A percentile compares a stretch with the other conserved stretches of the same genome.
These are phyloP conservation scores for Laguncularia racemosa DNA, from an alignment of 345 rosid genomes.

Conservation along the genomic window DNA sequence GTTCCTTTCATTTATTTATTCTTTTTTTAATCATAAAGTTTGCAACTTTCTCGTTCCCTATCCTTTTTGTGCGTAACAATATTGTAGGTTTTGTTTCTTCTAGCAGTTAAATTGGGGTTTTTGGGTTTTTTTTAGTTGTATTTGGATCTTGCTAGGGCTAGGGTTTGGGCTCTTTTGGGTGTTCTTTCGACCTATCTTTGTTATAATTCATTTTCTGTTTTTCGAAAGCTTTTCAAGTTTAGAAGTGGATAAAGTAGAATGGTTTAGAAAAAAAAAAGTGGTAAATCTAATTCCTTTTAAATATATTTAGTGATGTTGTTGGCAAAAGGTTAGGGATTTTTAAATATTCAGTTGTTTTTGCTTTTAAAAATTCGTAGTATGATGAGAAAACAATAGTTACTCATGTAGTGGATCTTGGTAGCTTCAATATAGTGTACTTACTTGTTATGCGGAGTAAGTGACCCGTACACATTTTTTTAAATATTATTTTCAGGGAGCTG, in stretches of 20 bases:
- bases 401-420: background rate
- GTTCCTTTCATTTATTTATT: constrained; percentile 18
- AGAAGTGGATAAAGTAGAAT: no score
- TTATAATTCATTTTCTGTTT: no score
- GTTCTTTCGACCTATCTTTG: background rate
- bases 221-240: no score
- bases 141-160: constrained; percentile 1
- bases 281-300: no score
- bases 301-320: no score
- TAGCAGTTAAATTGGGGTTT: constrained; percentile 23
- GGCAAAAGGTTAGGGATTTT: no score
- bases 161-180: constrained; percentile 5
- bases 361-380: no score
- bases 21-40: background rate
- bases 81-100: background rate
- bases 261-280: no score
- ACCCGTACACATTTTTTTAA: background rate
- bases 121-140: background rate
- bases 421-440: background rate
- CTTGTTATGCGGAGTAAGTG: background rate
- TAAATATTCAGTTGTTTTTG: no score
- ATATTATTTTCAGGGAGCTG: constrained; percentile 53
- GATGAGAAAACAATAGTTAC: no score
- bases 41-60: background rate
- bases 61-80: background rate